Evolutionary conservation across 345 rosid genomes (phyloP).

Genomic region (Moricandia arvensis): DNA sequence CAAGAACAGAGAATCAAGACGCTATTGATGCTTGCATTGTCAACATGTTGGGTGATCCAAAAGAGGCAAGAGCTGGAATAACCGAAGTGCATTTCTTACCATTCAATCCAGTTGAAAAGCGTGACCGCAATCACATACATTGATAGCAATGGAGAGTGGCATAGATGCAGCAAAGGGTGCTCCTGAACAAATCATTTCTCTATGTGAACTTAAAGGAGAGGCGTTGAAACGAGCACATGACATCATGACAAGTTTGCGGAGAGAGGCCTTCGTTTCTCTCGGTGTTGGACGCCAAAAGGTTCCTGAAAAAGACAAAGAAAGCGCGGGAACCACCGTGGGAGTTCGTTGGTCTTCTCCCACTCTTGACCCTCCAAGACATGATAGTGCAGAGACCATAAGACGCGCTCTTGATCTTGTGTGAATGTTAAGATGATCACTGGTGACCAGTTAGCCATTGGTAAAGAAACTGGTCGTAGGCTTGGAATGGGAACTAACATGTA

Average conservation of each 20-base stretch:
- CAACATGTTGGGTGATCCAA: conserved; percentile 50
- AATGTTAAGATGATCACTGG: conserved; percentile 97
- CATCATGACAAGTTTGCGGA: conserved; percentile 84
- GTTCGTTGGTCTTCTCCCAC: conserved; percentile 84
- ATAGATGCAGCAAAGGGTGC: conserved; percentile 85
- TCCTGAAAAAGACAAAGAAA: conserved; percentile 63
- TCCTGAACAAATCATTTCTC: conserved; percentile 63
- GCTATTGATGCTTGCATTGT: conserved; percentile 95
- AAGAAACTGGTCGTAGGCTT: conserved; percentile 90
- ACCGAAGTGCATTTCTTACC: conserved; percentile 7
- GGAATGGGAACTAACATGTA: conserved; percentile 98
- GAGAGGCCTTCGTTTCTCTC: conserved; percentile 73
- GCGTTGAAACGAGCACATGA: conserved; percentile 54
- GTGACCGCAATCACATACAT: conserved; percentile 80
- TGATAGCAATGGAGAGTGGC: conserved; percentile 66
- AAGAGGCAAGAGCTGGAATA: too few species aligned
- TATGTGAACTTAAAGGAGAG: conserved; percentile 59
- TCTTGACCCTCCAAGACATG: conserved; percentile 97
- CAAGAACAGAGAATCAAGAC: conserved; percentile 93
- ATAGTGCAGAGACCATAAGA: conserved; percentile 87
- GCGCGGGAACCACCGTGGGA: conserved; percentile 73
- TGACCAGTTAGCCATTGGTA: conserved; percentile 86
- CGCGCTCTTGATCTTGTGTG: conserved; percentile 83
- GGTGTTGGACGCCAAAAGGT: conserved; percentile 59
- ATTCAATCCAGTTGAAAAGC: conserved; percentile 83